A percentile compares a stretch with the other conserved stretches of the same genome.
These are phyloP conservation scores for Xylaria curta DNA, from an alignment of 495 filamentous ascomycete genomes.

Conservation along the genomic window DNA sequence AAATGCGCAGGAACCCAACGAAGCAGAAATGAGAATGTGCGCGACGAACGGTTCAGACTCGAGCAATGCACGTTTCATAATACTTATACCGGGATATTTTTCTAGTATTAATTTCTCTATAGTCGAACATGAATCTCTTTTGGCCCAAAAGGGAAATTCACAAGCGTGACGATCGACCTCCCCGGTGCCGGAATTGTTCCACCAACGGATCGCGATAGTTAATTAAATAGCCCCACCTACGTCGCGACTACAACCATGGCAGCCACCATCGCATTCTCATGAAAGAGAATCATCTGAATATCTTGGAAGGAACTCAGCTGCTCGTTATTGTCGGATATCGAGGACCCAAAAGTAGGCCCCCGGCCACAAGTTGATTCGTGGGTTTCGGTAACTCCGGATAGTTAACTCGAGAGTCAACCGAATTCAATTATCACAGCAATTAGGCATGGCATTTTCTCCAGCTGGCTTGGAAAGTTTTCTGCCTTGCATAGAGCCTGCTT, in stretches of 20 bases:
- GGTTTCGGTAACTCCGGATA: not conserved
- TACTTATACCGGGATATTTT: not conserved
- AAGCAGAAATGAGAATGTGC: not conserved
- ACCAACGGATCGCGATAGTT: slow-evolving; percentile 14
- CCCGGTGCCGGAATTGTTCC: slow-evolving; percentile 7
- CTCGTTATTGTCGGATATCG: not conserved
- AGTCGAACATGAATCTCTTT: not conserved
- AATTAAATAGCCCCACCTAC: not conserved
- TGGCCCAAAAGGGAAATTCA: slow-evolving; percentile 9
- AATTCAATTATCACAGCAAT: too few relatives aligned
- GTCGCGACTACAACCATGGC: not conserved
- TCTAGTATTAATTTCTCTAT: not conserved
- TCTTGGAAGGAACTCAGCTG: not conserved
- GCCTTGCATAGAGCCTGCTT: too few relatives aligned
- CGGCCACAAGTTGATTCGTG: not conserved
- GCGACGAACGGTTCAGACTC: not conserved
- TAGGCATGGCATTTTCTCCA: too few relatives aligned
- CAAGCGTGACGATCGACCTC: not conserved
- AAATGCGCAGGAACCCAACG: not conserved
- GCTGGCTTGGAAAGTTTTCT: too few relatives aligned
- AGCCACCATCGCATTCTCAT: not conserved
- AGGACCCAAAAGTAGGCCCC: not conserved
- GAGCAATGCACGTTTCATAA: not conserved
- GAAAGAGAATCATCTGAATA: not conserved
- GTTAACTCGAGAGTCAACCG: not conserved